A percentile compares a stretch with the other conserved stretches of the same genome.
Conservation (phyloP, 805 yeast species). For the Candida corydali region DNA sequence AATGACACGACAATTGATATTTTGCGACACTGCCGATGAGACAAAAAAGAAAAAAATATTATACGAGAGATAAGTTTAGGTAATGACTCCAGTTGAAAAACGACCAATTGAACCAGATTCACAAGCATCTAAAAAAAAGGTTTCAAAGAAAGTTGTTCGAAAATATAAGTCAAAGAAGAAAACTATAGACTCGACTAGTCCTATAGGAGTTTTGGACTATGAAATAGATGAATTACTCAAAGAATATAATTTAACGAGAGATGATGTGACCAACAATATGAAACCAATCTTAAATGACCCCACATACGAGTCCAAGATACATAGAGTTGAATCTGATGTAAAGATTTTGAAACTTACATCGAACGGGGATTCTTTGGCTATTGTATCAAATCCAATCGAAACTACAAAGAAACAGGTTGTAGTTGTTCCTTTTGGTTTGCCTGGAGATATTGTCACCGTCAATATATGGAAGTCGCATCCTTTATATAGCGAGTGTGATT, state of each 20-base stretch:
- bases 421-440: conserved; percentile 80
- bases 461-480: conserved; percentile 78
- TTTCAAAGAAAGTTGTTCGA: background rate
- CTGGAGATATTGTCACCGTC: conserved; percentile 74
- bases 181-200: conserved; percentile 69
- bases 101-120: background rate
- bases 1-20: background rate
- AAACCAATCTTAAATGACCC: conserved; percentile 58
- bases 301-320: conserved; percentile 44
- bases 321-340: conserved; percentile 57
- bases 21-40: background rate
- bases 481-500: conserved; percentile 68
- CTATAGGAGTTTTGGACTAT: conserved; percentile 70
- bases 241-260: conserved; percentile 37
- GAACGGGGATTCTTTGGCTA: conserved; percentile 83
- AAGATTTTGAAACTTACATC: conserved; percentile 58
- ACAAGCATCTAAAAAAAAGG: background rate
- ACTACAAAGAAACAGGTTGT: conserved; percentile 50
- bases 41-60: background rate
- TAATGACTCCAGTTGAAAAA: conserved; percentile 8
- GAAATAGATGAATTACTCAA: conserved; percentile 63
- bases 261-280: conserved; percentile 62
- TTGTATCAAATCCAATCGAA: conserved; percentile 52
- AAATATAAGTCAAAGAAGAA: conserved; percentile 51
- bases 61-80: background rate